Conservation (phyloP, 2,329 filamentous ascomycete species). For the Neonectria punicea region DNA sequence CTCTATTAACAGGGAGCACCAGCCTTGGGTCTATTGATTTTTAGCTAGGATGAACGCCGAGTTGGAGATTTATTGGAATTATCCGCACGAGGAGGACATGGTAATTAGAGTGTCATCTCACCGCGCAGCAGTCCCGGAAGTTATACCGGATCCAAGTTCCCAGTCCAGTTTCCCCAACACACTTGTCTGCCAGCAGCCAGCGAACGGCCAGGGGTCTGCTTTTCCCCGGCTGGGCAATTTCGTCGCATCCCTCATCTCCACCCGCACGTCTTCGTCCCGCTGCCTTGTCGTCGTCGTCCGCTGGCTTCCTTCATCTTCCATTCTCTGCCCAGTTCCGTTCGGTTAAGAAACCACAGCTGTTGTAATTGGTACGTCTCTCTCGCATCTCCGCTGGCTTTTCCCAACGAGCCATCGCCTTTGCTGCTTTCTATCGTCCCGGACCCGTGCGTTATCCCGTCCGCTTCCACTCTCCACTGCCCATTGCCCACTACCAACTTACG, state of each 20-base stretch:
- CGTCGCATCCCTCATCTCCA: slow-evolving; percentile 40
- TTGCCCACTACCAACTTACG: not conserved
- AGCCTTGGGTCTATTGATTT: not conserved
- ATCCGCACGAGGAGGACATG: not conserved
- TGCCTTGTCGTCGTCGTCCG: slow-evolving; percentile 3
- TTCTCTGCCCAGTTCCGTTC: not conserved
- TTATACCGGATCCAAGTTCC: not conserved
- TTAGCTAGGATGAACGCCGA: not conserved
- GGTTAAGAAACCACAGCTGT: not conserved
- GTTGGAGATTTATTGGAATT: not conserved
- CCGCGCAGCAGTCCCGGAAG: not conserved
- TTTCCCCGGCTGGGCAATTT: slow-evolving; percentile 38
- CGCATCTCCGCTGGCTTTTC: slow-evolving; percentile 11
- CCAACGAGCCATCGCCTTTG: slow-evolving; percentile 19
- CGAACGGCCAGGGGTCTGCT: slow-evolving; percentile 34
- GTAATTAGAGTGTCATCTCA: not conserved
- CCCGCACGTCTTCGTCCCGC: slow-evolving; percentile 24
- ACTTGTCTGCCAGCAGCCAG: slow-evolving; percentile 26
- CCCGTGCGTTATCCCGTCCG: slow-evolving; percentile 12
- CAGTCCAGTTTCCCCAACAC: slow-evolving; percentile 34
- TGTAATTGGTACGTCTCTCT: slow-evolving; percentile 8
- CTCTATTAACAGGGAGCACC: not conserved
- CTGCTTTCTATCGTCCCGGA: not conserved
- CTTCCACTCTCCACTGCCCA: slow-evolving; percentile 4
- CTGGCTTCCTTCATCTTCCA: slow-evolving; percentile 28